Evolutionary conservation across 1,284 basidiomycete species (phyloP), one percentile per base, ranked within the genome.

Genomic region (Austroboletus rostrupii): DNA sequence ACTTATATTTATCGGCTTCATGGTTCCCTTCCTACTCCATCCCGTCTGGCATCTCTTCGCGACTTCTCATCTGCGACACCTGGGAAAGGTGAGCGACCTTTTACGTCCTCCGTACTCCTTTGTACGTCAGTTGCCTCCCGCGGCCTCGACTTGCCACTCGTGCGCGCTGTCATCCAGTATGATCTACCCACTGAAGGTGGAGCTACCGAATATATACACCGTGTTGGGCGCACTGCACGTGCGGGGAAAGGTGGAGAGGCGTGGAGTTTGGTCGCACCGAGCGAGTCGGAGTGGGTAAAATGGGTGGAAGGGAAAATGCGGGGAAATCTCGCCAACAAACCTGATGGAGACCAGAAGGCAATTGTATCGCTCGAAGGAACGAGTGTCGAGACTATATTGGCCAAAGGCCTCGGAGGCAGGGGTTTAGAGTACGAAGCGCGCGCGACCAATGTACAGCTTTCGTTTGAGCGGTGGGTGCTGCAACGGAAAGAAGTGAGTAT

Each of bases 121-220:
- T 98, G 95, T 64, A 99, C 97, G 1, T 96, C 93, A 2, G 94
- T 99, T 49, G 97, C 96, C 1, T 93, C 95, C 29, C 91, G 97
- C 64, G 97, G 97, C 63, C 79, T 99, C n/a, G 97, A 99, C 72
- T 74, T 99, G 41, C 94, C 94, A 3, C 80, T 92, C n/a, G 94
- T 99, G 9, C 85, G 87, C 17, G 90, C 92, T 3, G 95, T 99
- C 49, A 76, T 99, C 31, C 97, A 99, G 65, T 96, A 96, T 65
- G 97, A 99, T 68, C 80, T 98, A 23, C 96, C 97, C 0, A 99
- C 97, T 0, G 97, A 99, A 72, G 92, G 94, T 14, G 96, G 97
- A 3, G 87, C 88, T 16, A 97, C 90, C 20, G 97, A 99, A 69
- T 99, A 99, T 62, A 85, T 99, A 6, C 97, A 99, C 71, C 82